Conservation (phyloP, 2,329 filamentous ascomycete species). For the Sporothrix inflata region DNA sequence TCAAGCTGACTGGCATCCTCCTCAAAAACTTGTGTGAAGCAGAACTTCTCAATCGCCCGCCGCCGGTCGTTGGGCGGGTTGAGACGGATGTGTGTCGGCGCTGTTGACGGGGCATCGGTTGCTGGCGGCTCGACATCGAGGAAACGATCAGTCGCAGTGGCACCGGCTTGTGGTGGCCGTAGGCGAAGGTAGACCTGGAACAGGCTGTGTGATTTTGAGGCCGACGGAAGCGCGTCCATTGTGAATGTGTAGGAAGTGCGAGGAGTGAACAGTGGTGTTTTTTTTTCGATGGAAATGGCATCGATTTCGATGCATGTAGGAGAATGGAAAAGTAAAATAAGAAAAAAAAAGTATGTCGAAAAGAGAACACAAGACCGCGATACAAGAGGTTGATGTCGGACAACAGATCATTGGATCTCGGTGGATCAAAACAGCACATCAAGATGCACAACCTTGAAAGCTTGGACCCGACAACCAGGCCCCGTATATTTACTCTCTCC, state of each 20-base stretch:
- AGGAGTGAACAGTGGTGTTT: background rate
- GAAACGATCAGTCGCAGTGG: conserved; percentile 65
- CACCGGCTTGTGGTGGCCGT: conserved; percentile 62
- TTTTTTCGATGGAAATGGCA: background rate
- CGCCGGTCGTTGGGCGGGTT: conserved; percentile 85
- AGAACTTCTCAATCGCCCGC: conserved; percentile 88
- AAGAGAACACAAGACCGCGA: background rate
- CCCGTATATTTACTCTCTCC: conserved; percentile 33
- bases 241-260: background rate
- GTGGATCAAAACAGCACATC: conserved; percentile 23
- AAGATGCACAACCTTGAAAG: conserved; percentile 9
- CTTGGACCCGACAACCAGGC: background rate
- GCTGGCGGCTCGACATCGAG: conserved; percentile 69
- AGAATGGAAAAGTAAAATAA: background rate
- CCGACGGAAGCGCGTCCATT: conserved; percentile 43
- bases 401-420: background rate
- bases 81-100: conserved; percentile 71
- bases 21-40: conserved; percentile 91
- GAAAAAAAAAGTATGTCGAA: background rate
- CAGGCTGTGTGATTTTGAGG: conserved; percentile 55
- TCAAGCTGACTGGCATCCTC: conserved; percentile 84
- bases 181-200: conserved; percentile 93
- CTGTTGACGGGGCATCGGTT: conserved; percentile 41
- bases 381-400: conserved; percentile 9
- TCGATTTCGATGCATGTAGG: background rate